Evolutionary conservation across 2,329 filamentous ascomycete genomes (phyloP).

Genomic region (Alternaria infectoria): DNA sequence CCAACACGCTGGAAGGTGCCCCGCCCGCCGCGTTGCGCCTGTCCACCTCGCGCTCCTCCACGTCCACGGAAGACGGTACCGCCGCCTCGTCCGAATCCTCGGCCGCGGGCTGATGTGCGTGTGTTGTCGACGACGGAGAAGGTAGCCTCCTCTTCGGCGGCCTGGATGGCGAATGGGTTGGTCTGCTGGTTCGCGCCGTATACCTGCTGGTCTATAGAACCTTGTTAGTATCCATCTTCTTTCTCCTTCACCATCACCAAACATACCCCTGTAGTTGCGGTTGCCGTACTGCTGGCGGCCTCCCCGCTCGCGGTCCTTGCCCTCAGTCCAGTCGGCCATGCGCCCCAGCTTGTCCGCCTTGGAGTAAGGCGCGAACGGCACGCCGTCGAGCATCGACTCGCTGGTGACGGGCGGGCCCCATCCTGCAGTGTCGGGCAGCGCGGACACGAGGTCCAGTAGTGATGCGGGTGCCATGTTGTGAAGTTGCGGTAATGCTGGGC

Average conservation of each 20-base stretch:
- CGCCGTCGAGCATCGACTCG: conserved; percentile 90
- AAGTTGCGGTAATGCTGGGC: conserved; percentile 13
- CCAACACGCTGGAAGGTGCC: conserved; percentile 76
- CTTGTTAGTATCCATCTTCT: conserved; percentile 17
- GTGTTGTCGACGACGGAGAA: conserved; percentile 99
- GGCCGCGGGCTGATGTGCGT: conserved; percentile 80
- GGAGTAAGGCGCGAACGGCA: conserved; percentile 96
- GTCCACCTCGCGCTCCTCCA: conserved; percentile 75
- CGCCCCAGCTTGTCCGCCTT: conserved; percentile 98
- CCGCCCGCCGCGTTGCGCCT: conserved; percentile 72
- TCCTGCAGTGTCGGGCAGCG: conserved; percentile 53
- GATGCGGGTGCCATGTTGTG: conserved; percentile 55
- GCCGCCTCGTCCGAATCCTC: conserved; percentile 82
- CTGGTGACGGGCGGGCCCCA: conserved; percentile 87
- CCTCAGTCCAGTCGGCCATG: conserved; percentile 99
- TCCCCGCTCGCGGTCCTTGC: conserved; percentile 79
- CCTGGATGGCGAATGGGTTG: conserved; percentile 81
- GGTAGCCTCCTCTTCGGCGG: conserved; percentile 92
- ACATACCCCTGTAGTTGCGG: conserved; percentile 84
- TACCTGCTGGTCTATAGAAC: conserved; percentile 81
- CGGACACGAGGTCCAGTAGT: conserved; percentile 56
- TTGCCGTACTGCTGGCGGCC: conserved; percentile 84
- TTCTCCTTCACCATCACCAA: background rate
- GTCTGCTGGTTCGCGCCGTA: conserved; percentile 89
- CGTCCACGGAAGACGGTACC: conserved; percentile 86